Conservation (phyloP, 371 early-diverging fungal species). For the Capillidium rhysosporum region DNA sequence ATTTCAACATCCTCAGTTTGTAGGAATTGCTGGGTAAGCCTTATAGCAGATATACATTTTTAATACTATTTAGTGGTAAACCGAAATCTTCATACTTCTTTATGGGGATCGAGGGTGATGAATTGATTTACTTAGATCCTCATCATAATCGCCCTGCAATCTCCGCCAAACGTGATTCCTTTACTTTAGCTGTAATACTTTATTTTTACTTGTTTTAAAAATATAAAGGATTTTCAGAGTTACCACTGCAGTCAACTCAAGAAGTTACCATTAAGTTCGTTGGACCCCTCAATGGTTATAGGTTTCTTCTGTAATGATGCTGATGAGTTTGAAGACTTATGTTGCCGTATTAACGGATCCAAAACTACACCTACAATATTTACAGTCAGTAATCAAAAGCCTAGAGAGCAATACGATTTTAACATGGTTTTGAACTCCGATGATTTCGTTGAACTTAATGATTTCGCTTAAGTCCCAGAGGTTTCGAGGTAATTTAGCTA, state of each 20-base stretch:
- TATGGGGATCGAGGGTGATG: constrained; percentile 62
- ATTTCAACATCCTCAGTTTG: constrained; percentile 52
- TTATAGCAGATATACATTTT: constrained; percentile 10
- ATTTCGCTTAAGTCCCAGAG: too few relatives aligned
- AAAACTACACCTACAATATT: too few relatives aligned
- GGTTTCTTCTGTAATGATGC: constrained; percentile 66
- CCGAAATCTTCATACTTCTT: constrained; percentile 89
- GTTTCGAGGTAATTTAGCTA: too few relatives aligned
- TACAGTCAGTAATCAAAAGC: too few relatives aligned
- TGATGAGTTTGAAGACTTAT: constrained; percentile 41
- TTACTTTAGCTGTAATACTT: constrained; percentile 25
- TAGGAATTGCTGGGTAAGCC: constrained; percentile 76
- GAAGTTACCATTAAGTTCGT: constrained; percentile 38
- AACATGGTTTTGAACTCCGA: too few relatives aligned
- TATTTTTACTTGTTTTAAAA: background rate
- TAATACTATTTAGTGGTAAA: constrained; percentile 38
- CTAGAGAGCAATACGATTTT: too few relatives aligned
- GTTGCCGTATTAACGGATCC: constrained; percentile 12
- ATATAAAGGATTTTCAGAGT: constrained; percentile 36
- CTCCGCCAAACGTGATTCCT: constrained; percentile 23
- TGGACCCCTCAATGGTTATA: constrained; percentile 86
- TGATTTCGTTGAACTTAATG: too few relatives aligned
- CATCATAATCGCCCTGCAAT: constrained; percentile 60
- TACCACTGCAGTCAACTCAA: constrained; percentile 66
- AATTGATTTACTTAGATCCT: constrained; percentile 83